Evolutionary conservation across 495 filamentous ascomycete species (phyloP).

Genomic region (Trichoderma erinaceum): DNA sequence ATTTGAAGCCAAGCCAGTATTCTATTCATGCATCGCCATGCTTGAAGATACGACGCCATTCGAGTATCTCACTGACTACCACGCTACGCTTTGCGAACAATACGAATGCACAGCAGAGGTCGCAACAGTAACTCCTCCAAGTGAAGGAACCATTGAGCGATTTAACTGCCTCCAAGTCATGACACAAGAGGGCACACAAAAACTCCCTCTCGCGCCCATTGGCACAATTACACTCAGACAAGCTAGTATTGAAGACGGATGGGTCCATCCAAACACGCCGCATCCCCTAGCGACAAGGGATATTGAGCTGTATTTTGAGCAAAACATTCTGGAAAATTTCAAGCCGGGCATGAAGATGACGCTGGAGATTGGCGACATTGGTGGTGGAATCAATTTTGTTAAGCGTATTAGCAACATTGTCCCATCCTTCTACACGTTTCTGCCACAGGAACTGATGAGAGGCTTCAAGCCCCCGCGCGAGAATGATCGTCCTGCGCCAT

Average conservation of each 20-base stretch:
- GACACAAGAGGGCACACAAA: too few species aligned
- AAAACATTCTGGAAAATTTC: slow-evolving; percentile 52
- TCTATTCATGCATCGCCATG: slow-evolving; percentile 34
- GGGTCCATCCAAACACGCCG: slow-evolving; percentile 16
- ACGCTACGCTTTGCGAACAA: neutral
- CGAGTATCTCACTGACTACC: slow-evolving; percentile 13
- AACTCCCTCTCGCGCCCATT: slow-evolving; percentile 20
- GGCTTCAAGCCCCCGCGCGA: slow-evolving; percentile 53
- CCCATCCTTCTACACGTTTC: slow-evolving; percentile 52
- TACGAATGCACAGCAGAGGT: slow-evolving; percentile 13
- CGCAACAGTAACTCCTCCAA: neutral
- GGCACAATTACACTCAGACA: slow-evolving; percentile 13
- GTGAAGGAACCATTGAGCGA: neutral
- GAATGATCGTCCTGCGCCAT: slow-evolving; percentile 32
- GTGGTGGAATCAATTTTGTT: slow-evolving; percentile 52
- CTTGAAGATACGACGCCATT: slow-evolving; percentile 30
- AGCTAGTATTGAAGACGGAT: slow-evolving; percentile 9
- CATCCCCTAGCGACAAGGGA: slow-evolving; percentile 21
- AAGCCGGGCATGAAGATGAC: slow-evolving; percentile 74
- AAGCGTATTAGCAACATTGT: slow-evolving; percentile 54
- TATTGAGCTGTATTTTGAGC: slow-evolving; percentile 60
- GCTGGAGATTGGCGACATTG: slow-evolving; percentile 55
- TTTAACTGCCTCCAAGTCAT: neutral
- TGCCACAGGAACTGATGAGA: slow-evolving; percentile 68
- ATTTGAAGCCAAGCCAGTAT: slow-evolving; percentile 26